Conservation (phyloP, 257 asterid genomes). For the Forsythia viridissima region DNA sequence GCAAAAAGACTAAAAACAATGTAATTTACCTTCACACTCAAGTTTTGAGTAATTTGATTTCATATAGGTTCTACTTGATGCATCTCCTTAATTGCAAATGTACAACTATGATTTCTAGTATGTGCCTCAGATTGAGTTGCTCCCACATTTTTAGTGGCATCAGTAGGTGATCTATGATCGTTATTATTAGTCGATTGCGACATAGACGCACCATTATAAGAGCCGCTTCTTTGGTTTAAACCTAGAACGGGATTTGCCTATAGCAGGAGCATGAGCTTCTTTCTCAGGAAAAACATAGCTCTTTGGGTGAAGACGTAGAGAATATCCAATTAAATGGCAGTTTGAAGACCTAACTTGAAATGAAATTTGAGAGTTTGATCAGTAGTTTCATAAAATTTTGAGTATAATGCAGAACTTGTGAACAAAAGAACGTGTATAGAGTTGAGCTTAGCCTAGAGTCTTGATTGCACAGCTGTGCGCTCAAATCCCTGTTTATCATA, state of each 20-base stretch:
- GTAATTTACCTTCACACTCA: constrained; percentile 34
- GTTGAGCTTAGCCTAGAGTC: constrained; percentile 51
- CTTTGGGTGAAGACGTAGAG: constrained; percentile 39
- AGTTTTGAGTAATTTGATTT: constrained; percentile 14
- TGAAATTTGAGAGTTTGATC: not conserved
- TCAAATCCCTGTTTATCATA: constrained; percentile 77
- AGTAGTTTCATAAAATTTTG: not conserved
- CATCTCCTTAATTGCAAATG: constrained; percentile 4
- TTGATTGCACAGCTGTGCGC: constrained; percentile 49
- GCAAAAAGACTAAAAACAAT: not conserved
- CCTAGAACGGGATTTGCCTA: not conserved
- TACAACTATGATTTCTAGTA: constrained; percentile 13
- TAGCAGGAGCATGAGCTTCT: constrained; percentile 8
- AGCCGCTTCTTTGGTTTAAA: constrained; percentile 11
- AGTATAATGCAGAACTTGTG: not conserved
- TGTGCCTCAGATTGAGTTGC: constrained; percentile 17
- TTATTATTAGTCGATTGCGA: not conserved
- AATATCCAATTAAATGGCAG: constrained; percentile 69
- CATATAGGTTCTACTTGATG: constrained; percentile 14
- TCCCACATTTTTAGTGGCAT: not conserved
- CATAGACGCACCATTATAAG: not conserved
- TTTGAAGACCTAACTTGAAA: constrained; percentile 40
- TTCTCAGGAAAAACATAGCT: constrained; percentile 23
- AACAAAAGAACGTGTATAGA: constrained; percentile 31
- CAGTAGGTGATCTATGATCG: not conserved